phyloP scores from a whole-genome alignment of 345 rosid species.

The Triadica sebifera region DNA sequence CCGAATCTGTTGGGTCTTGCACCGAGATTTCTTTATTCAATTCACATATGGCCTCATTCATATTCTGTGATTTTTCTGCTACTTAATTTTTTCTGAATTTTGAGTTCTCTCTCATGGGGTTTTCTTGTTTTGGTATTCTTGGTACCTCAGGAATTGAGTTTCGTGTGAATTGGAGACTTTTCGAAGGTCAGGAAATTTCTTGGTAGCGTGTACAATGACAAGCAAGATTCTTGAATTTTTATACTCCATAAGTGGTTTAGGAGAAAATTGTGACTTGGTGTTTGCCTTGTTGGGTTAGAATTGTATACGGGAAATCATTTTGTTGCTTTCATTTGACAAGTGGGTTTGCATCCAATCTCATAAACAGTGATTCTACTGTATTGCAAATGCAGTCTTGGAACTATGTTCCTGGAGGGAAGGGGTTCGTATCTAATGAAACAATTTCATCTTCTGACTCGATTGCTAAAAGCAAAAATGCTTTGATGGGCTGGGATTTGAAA shows the following conservation, averaged over 20 bases:
- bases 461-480: constrained; percentile 29
- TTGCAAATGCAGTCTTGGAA: constrained; percentile 52
- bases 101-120: constrained; percentile 1
- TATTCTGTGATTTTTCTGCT: not conserved
- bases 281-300: too few species aligned
- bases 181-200: constrained; percentile 4
- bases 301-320: too few species aligned
- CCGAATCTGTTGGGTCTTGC: not conserved
- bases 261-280: too few species aligned
- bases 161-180: constrained; percentile 7
- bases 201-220: not conserved
- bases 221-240: too few species aligned
- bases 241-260: too few species aligned
- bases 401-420: constrained; percentile 42
- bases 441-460: constrained; percentile 34
- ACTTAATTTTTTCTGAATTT: constrained; percentile 1
- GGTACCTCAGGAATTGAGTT: not conserved
- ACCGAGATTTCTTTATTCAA: not conserved
- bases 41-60: not conserved
- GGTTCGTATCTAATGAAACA: constrained; percentile 24
- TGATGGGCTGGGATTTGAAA: constrained; percentile 37
- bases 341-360: too few species aligned
- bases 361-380: constrained; percentile 6
- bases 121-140: constrained; percentile 19
- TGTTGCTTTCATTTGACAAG: too few species aligned